A percentile compares a stretch with the other conserved stretches of the same genome.
phyloP scores from a whole-genome alignment of 1,139 yeast genomes.

The Tardiomyces depauwii region DNA sequence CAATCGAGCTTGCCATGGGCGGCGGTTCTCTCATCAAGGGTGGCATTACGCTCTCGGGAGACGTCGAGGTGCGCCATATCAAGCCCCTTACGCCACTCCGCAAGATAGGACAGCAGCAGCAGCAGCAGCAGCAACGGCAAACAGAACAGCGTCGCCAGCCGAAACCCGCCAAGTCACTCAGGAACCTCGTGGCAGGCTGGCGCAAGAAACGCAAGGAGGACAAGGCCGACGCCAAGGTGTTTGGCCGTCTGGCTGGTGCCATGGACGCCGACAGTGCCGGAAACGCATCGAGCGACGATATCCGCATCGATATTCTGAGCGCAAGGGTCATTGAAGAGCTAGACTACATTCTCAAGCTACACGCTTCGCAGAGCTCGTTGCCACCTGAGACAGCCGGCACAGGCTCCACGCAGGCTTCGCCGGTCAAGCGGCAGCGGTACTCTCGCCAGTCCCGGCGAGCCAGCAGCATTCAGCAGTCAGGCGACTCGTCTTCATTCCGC shows the following conservation, averaged over 20 bases:
- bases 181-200: conserved; percentile 6
- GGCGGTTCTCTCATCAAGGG: conserved; percentile 21
- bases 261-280: conserved; percentile 14
- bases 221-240: conserved; percentile 10
- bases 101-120: background rate
- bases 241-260: background rate
- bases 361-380: background rate
- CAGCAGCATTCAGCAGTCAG: background rate
- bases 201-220: conserved; percentile 5
- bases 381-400: background rate
- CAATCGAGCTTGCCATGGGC: conserved; percentile 2
- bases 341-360: conserved; percentile 20
- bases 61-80: conserved; percentile 19
- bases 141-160: background rate
- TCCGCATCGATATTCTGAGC: conserved; percentile 60
- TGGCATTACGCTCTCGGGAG: conserved; percentile 19
- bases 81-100: conserved; percentile 11
- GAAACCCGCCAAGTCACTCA: conserved; percentile 1
- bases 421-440: background rate
- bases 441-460: background rate
- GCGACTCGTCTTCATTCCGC: background rate
- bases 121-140: background rate
- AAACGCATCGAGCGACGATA: conserved; percentile 6
- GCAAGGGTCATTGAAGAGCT: conserved; percentile 74
- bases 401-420: background rate